Percentiles rank a stretch among this genome's conserved stretches.
These are phyloP conservation scores for Tolypocladium pustulatum DNA, from an alignment of 2,329 filamentous ascomycete genomes.

Conservation along the genomic window DNA sequence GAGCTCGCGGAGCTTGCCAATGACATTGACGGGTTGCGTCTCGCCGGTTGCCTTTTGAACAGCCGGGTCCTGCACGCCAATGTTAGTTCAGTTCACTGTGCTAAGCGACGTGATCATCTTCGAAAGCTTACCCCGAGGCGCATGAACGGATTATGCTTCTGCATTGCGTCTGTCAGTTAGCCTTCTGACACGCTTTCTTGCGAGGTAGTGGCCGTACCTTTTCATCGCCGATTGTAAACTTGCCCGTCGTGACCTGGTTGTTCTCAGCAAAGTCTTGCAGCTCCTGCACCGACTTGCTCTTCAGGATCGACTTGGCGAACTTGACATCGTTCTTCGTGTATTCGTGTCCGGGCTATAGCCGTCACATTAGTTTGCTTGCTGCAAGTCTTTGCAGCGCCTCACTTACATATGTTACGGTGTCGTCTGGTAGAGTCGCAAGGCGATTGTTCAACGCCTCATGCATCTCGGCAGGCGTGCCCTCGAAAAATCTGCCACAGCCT, in stretches of 20 bases:
- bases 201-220: slow-evolving; percentile 48
- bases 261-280: slow-evolving; percentile 65
- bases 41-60: slow-evolving; percentile 79
- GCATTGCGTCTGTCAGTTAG: slow-evolving; percentile 2
- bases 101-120: neutral
- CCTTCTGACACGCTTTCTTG: too few species aligned
- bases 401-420: slow-evolving; percentile 82
- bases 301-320: slow-evolving; percentile 68
- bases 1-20: slow-evolving; percentile 77
- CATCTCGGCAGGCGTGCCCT: slow-evolving; percentile 85
- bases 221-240: slow-evolving; percentile 94
- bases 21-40: slow-evolving; percentile 71
- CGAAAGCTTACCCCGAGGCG: slow-evolving; percentile 54
- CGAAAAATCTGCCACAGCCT: slow-evolving; percentile 95
- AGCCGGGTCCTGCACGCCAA: slow-evolving; percentile 53
- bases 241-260: slow-evolving; percentile 84
- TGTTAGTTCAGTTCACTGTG: neutral
- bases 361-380: neutral
- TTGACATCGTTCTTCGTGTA: slow-evolving; percentile 97
- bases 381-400: neutral
- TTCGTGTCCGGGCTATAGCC: slow-evolving; percentile 73
- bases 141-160: slow-evolving; percentile 98
- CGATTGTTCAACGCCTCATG: slow-evolving; percentile 83
- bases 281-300: slow-evolving; percentile 65
- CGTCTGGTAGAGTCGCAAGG: slow-evolving; percentile 69